Evolutionary conservation across 257 asterid species (phyloP).

Genomic region (Leonotis leonurus): DNA sequence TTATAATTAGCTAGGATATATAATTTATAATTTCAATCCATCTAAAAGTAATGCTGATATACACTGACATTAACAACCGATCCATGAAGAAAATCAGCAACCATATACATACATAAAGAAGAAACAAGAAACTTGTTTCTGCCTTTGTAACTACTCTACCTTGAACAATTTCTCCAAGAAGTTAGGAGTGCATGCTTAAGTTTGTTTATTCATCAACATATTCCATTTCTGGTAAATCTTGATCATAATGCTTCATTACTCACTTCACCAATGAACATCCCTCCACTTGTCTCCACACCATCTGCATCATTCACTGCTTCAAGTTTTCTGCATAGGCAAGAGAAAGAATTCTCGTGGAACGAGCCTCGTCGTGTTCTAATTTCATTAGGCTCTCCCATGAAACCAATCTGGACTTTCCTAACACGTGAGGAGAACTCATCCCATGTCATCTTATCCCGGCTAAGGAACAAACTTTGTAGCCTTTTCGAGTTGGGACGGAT

Average conservation of each 20-base stretch:
- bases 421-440: constrained; percentile 46
- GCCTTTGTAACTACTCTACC: not conserved
- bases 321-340: constrained; percentile 42
- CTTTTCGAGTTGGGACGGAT: constrained; percentile 65
- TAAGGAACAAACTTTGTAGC: constrained; percentile 42
- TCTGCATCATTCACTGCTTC: not conserved
- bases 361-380: constrained; percentile 39
- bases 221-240: not conserved
- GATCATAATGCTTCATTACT: not conserved
- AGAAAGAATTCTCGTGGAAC: constrained; percentile 55
- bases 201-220: not conserved
- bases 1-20: no score
- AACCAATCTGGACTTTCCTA: constrained; percentile 47
- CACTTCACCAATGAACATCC: not conserved
- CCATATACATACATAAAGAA: not conserved
- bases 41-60: no score
- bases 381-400: constrained; percentile 71
- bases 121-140: not conserved
- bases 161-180: not conserved
- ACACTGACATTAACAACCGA: no score
- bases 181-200: no score
- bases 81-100: not conserved
- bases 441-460: constrained; percentile 49
- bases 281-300: not conserved
- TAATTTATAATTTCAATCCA: no score